phyloP scores from a whole-genome alignment of 345 rosid genomes.

The Populus tremula region DNA sequence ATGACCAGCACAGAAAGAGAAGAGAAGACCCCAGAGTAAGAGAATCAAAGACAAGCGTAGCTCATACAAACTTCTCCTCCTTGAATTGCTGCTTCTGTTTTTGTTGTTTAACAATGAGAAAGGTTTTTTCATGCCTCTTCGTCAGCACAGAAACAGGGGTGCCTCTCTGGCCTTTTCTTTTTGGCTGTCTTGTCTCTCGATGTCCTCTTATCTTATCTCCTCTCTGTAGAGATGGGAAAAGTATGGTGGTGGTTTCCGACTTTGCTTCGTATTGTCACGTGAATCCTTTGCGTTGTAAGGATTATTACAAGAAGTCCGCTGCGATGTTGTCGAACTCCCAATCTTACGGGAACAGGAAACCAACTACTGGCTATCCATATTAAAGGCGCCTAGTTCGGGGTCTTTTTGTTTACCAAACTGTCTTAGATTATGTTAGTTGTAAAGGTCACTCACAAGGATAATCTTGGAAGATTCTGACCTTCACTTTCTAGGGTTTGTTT shows the following conservation, averaged over 20 bases:
- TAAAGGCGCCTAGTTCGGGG: constrained; percentile 13
- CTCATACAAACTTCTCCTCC: constrained; percentile 34
- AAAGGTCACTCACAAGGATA: background rate
- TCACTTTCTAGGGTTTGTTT: too few relatives aligned
- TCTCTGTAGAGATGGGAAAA: background rate
- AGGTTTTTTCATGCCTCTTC: constrained; percentile 40
- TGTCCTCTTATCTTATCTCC: background rate
- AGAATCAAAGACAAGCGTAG: constrained; percentile 55
- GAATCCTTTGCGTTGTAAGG: background rate
- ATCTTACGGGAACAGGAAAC: constrained; percentile 16
- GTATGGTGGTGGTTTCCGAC: background rate
- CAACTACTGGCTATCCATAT: background rate
- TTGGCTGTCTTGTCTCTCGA: background rate
- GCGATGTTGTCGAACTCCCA: background rate
- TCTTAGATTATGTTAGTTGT: background rate
- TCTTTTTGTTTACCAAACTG: background rate
- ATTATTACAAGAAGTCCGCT: background rate
- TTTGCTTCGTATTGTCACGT: background rate
- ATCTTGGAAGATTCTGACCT: background rate
- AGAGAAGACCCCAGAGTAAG: constrained; percentile 63
- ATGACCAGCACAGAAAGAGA: constrained; percentile 59
- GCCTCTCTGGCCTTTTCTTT: background rate
- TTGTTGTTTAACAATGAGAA: constrained; percentile 16
- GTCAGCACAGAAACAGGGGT: background rate
- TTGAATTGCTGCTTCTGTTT: background rate